Evolutionary conservation across 768 basidiomycete genomes (phyloP), one percentile per base, ranked within the genome.

Genomic region (Sporobolomyces roseus): DNA sequence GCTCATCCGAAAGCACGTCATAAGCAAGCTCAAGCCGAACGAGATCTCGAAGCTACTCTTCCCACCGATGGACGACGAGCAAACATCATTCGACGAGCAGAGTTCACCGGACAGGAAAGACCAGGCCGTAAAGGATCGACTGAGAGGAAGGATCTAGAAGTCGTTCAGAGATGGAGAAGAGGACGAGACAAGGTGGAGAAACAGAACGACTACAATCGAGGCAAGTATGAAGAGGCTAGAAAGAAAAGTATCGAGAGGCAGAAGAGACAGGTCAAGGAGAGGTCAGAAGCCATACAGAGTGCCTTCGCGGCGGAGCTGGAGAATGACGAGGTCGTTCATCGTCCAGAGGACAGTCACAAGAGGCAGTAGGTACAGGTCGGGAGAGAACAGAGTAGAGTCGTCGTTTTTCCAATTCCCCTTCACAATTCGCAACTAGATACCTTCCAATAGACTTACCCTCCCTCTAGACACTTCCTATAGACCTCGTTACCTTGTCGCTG

Each of bases 41-140:
- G 61, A 17, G 61, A 63, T 43, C 55, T 56, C 30, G 61, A 63
- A 54, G 32, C 55, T 17, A 62, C 61, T 19, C 36, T 68, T 21
- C 55, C 61, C 4, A 54, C 54, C 12, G 14, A 25, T 12, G 19
- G 8, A 3, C 10, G 4, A 4, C n/a, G n/a, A n/a, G n/a, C n/a
- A n/a, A n/a, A n/a, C n/a, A 51, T 33, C 3, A 33, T 67, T 13
- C 35, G 33, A 14, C 59, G 25, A 14, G 41, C 53, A 27, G 48
- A 55, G 23, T 4, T 46, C 0, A 30, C 23, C 8, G n/a, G 16
- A 16, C 51, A n/a, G n/a, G 17, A 32, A 4, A 41, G 33, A 4
- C 65, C 68, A 0, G 68, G 68, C 1, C 58, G 58, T 2, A 23
- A 16, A 30, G 36, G 33, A 2, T 10, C 46, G 45, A 27, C 52